Base-by-base conservation (phyloP, 805 yeast genomes). In the Yamadazyma scolyti region DNA sequence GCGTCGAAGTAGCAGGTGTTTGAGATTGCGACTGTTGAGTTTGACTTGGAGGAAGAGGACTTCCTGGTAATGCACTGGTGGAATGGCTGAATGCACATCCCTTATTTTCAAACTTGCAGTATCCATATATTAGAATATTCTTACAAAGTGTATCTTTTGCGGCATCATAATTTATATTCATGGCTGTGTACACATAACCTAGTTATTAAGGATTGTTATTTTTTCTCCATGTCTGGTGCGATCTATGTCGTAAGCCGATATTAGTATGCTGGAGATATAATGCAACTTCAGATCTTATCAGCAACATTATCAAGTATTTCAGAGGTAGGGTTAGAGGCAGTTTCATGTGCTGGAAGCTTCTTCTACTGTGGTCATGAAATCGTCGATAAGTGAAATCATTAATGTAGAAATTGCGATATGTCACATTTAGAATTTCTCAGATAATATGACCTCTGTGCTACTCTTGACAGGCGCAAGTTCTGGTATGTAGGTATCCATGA, bases 51-150 rank as follows among this genome's bases (percentile, higher is more conserved):
- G n/a, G n/a, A n/a, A n/a, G n/a, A n/a, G 32, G 25, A 19, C 20
- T 25, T 18, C 20, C 35, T 23, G 31, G 25, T 9, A 22, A 31
- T 21, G 16, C n/a, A 21, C 16, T 11, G 12, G 18, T 20, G n/a
- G 31, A 14, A 53, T 85, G 95, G 30, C 75, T 77, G 51, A 85
- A 87, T 2, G 80, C 82, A 52, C 96, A 87, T 8, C 95, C 95
- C 47, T 85, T 86, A 44, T 82, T 82, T 46, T 84, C 88, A 59
- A 74, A 86, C 54, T 85, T 85, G 65, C 96, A 87, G 48, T 73
- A 85, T 3, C 96, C 96, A 61, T 86, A 87, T 20, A 85, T 84
- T 28, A 81, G 75, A 33, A 86, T 79, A 48, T 87, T 87, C 53
- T 88, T 73, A 59, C 96, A 87, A 34, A 82, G 88, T 17, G 86